These are phyloP conservation scores for Euphrasia arctica DNA, from an alignment of 305 asterid species.

Conservation along the genomic window DNA sequence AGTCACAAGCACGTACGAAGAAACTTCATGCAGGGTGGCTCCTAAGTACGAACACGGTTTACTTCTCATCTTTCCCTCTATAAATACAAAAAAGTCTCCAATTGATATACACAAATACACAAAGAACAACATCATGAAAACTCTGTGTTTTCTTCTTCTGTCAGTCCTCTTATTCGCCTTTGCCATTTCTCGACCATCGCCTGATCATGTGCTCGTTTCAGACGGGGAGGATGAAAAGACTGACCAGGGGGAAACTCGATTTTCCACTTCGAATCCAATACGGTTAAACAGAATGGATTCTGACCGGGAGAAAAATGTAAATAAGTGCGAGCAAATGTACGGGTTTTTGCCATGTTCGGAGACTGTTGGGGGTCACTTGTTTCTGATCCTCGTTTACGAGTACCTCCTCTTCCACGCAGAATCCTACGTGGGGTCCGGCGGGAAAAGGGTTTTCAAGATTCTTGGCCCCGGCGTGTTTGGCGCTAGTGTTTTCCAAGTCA, in stretches of 20 bases:
- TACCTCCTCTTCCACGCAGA: constrained; percentile 50
- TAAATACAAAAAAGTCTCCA: too few relatives aligned
- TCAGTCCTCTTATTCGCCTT: neutral
- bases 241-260: neutral
- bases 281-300: neutral
- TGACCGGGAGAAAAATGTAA: neutral
- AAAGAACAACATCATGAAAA: neutral
- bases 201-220: neutral
- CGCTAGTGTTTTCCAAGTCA: constrained; percentile 52
- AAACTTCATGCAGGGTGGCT: too few relatives aligned
- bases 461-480: constrained; percentile 59
- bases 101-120: too few relatives aligned
- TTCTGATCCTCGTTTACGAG: constrained; percentile 27
- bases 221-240: neutral
- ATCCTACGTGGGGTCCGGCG: constrained; percentile 43
- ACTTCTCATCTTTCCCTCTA: too few relatives aligned
- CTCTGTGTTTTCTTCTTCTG: neutral
- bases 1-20: too few relatives aligned
- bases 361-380: neutral
- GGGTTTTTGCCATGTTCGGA: neutral
- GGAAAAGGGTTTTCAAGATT: constrained; percentile 44
- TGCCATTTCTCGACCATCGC: neutral
- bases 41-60: too few relatives aligned
- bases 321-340: neutral
- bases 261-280: neutral